Evolutionary conservation across 1,284 basidiomycete genomes (phyloP).

Genomic region (Ustilago xerochloae): DNA sequence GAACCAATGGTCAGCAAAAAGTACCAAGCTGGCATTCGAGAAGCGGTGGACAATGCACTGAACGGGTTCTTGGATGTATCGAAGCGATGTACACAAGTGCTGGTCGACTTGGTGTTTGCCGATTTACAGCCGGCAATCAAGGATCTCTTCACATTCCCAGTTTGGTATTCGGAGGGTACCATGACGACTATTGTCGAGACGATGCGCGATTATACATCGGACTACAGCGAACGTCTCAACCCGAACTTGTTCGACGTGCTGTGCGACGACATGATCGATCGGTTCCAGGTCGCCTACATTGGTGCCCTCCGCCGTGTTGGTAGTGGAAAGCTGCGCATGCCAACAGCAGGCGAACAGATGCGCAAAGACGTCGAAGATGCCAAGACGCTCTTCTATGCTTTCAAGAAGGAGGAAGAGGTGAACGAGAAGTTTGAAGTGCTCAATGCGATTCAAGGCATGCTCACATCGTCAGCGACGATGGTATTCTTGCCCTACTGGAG

Average conservation of each 20-base stretch:
- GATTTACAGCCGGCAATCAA: slow-evolving; percentile 91
- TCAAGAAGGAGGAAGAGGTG: slow-evolving; percentile 83
- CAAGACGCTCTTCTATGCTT: slow-evolving; percentile 82
- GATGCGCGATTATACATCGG: slow-evolving; percentile 92
- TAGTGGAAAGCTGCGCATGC: slow-evolving; percentile 83
- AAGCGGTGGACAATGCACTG: slow-evolving; percentile 91
- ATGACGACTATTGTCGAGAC: slow-evolving; percentile 90
- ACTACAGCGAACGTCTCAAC: slow-evolving; percentile 91
- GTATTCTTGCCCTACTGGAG: slow-evolving; percentile 90
- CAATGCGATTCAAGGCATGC: slow-evolving; percentile 78
- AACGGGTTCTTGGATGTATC: slow-evolving; percentile 98
- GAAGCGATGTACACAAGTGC: slow-evolving; percentile 92
- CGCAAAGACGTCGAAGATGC: slow-evolving; percentile 82
- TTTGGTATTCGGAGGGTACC: slow-evolving; percentile 75
- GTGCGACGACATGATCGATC: slow-evolving; percentile 90
- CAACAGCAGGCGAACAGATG: slow-evolving; percentile 82
- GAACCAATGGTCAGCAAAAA: slow-evolving; percentile 93
- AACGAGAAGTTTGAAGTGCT: slow-evolving; percentile 86
- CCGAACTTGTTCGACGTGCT: slow-evolving; percentile 90
- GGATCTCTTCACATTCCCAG: slow-evolving; percentile 79
- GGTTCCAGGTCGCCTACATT: slow-evolving; percentile 90
- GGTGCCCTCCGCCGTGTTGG: slow-evolving; percentile 82
- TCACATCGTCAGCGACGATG: slow-evolving; percentile 90
- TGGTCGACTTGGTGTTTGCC: slow-evolving; percentile 94
- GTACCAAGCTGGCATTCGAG: slow-evolving; percentile 84